Evolutionary conservation across 2,329 filamentous ascomycete genomes (phyloP).

Genomic region (Fusarium staphyleae): DNA sequence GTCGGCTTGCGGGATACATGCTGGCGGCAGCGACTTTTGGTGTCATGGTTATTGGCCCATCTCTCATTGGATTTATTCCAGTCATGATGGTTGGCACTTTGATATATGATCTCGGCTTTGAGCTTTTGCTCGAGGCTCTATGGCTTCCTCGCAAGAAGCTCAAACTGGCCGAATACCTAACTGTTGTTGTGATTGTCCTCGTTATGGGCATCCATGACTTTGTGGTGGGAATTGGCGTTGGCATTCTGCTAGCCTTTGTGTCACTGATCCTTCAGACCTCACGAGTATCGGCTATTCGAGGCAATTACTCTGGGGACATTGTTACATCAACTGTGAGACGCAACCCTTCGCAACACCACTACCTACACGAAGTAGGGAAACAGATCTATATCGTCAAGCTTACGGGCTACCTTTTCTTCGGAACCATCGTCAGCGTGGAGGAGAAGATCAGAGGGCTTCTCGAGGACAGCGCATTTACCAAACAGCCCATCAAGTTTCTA

Average conservation of each 20-base stretch:
- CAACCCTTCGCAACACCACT: constrained; percentile 87
- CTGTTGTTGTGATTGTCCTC: constrained; percentile 86
- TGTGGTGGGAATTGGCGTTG: constrained; percentile 89
- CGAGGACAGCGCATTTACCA: constrained; percentile 79
- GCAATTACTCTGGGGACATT: constrained; percentile 87
- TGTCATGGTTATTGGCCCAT: constrained; percentile 84
- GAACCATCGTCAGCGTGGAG: constrained; percentile 95
- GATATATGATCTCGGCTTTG: constrained; percentile 94
- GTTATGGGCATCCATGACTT: constrained; percentile 99
- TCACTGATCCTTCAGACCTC: constrained; percentile 93
- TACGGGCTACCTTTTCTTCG: constrained; percentile 96
- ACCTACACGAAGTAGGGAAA: constrained; percentile 81
- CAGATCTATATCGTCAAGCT: constrained; percentile 94
- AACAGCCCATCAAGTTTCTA: constrained; percentile 84
- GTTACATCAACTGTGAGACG: constrained; percentile 92
- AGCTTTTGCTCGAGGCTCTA: constrained; percentile 86
- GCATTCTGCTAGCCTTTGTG: constrained; percentile 89
- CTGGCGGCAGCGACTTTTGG: constrained; percentile 81
- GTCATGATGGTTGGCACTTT: constrained; percentile 96
- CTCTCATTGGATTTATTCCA: constrained; percentile 91
- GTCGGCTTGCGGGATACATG: constrained; percentile 83
- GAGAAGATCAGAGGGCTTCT: constrained; percentile 83
- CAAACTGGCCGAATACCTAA: constrained; percentile 86
- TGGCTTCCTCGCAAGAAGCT: constrained; percentile 89
- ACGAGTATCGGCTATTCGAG: constrained; percentile 84